Evolutionary conservation across 495 filamentous ascomycete species (phyloP).

Genomic region (Lasiosphaeris hirsuta): DNA sequence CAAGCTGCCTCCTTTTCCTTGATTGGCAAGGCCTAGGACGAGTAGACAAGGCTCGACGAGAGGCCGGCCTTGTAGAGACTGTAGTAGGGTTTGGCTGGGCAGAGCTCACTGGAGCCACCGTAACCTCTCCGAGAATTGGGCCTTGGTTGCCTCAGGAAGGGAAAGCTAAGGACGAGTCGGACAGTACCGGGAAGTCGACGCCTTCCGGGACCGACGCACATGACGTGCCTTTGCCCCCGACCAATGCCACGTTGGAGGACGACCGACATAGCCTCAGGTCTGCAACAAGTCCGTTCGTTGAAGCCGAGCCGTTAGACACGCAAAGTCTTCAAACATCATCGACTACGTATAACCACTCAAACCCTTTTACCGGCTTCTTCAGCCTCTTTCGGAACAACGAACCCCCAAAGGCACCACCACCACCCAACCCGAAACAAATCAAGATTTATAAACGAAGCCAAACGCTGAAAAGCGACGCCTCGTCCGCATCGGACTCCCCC

Average conservation of each 20-base stretch:
- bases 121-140: conserved; percentile 32
- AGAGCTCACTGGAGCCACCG: conserved; percentile 79
- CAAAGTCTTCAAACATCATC: conserved; percentile 25
- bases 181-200: conserved; percentile 24
- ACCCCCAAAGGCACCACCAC: conserved; percentile 28
- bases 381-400: conserved; percentile 56
- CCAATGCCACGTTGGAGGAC: conserved; percentile 53
- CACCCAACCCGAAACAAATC: conserved; percentile 47
- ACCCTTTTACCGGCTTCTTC: conserved; percentile 57
- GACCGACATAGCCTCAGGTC: conserved; percentile 46
- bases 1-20: conserved; percentile 92
- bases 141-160: conserved; percentile 34
- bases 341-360: conserved; percentile 24
- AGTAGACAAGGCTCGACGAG: conserved; percentile 90
- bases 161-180: conserved; percentile 20
- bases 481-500: conserved; percentile 33
- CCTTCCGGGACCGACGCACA: conserved; percentile 23
- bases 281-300: conserved; percentile 21
- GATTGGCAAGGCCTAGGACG: conserved; percentile 93
- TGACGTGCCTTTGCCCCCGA: conserved; percentile 59
- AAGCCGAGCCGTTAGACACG: conserved; percentile 15
- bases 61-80: conserved; percentile 86
- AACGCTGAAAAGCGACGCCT: conserved; percentile 51
- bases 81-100: conserved; percentile 94
- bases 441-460: conserved; percentile 79